Conservation (phyloP, 768 basidiomycete species). For the Phylloporus arenicola region DNA sequence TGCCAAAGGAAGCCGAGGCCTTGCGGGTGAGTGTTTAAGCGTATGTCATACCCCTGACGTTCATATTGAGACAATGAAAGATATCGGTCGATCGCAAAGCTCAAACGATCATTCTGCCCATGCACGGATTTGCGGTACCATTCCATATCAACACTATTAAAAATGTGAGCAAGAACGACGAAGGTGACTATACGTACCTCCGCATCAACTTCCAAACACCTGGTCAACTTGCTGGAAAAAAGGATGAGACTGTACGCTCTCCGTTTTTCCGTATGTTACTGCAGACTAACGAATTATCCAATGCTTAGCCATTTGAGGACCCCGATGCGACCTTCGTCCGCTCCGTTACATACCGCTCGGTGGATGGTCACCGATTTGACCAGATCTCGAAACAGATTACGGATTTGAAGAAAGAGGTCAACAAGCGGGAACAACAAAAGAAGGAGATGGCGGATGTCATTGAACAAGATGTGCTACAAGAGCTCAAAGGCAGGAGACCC, state of each 20-base stretch:
- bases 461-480: constrained; percentile 86
- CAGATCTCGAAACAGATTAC: constrained; percentile 87
- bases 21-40: constrained; percentile 54
- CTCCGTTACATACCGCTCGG: constrained; percentile 88
- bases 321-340: constrained; percentile 95
- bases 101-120: constrained; percentile 84
- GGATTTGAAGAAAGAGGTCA: constrained; percentile 92
- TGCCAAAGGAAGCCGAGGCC: constrained; percentile 79
- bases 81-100: constrained; percentile 89
- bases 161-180: constrained; percentile 95
- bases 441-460: constrained; percentile 98
- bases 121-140: constrained; percentile 92
- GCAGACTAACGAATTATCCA: constrained; percentile 1
- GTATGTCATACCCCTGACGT: not conserved
- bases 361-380: constrained; percentile 86
- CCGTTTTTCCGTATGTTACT: not conserved
- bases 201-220: constrained; percentile 99
- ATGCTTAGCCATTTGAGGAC: constrained; percentile 83
- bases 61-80: constrained; percentile 36
- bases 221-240: constrained; percentile 94
- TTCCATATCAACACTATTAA: constrained; percentile 99
- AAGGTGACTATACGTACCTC: constrained; percentile 89
- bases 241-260: constrained; percentile 86
- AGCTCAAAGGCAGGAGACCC: constrained; percentile 85
- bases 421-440: constrained; percentile 95